phyloP scores from a whole-genome alignment of 164 flowering plant species.

The Annona cherimola region DNA sequence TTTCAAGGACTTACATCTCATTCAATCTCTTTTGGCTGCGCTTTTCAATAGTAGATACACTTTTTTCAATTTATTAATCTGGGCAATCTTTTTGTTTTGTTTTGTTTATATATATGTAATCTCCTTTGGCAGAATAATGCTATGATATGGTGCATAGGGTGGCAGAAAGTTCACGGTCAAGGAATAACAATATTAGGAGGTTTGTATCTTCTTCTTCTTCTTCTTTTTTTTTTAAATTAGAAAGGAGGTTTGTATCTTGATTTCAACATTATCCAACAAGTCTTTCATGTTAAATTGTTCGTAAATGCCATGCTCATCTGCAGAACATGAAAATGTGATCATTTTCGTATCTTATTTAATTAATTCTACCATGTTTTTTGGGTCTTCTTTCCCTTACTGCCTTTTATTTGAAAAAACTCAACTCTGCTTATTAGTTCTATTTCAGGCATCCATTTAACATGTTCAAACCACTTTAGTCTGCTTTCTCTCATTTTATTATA shows the following conservation, averaged over 20 bases:
- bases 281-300: too few species aligned
- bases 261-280: background rate
- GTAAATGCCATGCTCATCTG: too few species aligned
- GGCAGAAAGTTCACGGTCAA: conserved; percentile 64
- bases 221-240: background rate
- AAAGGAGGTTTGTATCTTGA: background rate
- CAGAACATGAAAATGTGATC: too few species aligned
- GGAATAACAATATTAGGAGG: conserved; percentile 91
- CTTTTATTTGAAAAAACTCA: too few species aligned
- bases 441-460: too few species aligned
- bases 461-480: too few species aligned
- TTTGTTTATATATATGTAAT: conserved; percentile 8
- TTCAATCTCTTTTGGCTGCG: conserved; percentile 3
- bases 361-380: too few species aligned
- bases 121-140: conserved; percentile 46
- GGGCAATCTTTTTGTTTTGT: background rate
- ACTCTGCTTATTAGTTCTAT: too few species aligned
- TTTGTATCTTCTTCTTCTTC: conserved; percentile 14
- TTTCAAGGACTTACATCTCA: conserved; percentile 2
- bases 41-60: background rate
- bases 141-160: conserved; percentile 88
- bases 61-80: background rate
- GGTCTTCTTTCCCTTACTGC: too few species aligned
- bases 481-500: too few species aligned
- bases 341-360: too few species aligned